Base-by-base conservation (phyloP, 1,284 basidiomycete genomes). In the Microbotryomycetes sp. region DNA sequence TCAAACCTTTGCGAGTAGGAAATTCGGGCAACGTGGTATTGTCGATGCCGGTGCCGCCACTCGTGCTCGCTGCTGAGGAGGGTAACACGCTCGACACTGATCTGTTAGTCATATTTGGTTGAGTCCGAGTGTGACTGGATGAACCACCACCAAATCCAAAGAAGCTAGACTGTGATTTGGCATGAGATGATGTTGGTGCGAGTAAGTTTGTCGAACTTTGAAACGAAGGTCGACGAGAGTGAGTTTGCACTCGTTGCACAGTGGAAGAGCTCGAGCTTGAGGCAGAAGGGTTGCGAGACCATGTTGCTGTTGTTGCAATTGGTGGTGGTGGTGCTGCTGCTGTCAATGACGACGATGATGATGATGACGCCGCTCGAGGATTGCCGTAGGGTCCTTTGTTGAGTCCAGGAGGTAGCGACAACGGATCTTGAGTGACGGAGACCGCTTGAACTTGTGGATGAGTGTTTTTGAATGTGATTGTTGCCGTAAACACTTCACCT, bases 401-500 rank as follows among this genome's bases (percentile, higher is more conserved):
- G 36, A 19, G 19, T 9, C 36, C 36, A 42, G 36, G 36, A 42
- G 36, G 36, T 19, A 42, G 36, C 36, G 36, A 42, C 36, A 42
- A 19, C 36, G 36, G 36, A 42, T 42, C 36, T 42, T 19, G 36
- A 42, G 36, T 42, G 36, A 42, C 19, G 36, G 36, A 42, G n/a
- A n/a, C n/a, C n/a, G n/a, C n/a, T n/a, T n/a, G n/a, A n/a, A n/a
- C n/a, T n/a, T n/a, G n/a, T n/a, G 58, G 31, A n/a, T 49, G 36
- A 6, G 85, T 87, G 75, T 94, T 96, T 50, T 87, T 87, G 76
- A 96, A 91, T 0, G 88, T 87, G 72, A 97, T 85, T 4, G 83
- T 86, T 19, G 89, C 89, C 6, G 84, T 80, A 76, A 94, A 89
- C 0, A 83, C 79, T 75, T 97, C 92, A 63, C 92, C 92, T 1